A percentile compares a stretch with the other conserved stretches of the same genome.
These are phyloP conservation scores for Xerocomellus amylosporus DNA, from an alignment of 768 basidiomycete genomes.

Conservation along the genomic window DNA sequence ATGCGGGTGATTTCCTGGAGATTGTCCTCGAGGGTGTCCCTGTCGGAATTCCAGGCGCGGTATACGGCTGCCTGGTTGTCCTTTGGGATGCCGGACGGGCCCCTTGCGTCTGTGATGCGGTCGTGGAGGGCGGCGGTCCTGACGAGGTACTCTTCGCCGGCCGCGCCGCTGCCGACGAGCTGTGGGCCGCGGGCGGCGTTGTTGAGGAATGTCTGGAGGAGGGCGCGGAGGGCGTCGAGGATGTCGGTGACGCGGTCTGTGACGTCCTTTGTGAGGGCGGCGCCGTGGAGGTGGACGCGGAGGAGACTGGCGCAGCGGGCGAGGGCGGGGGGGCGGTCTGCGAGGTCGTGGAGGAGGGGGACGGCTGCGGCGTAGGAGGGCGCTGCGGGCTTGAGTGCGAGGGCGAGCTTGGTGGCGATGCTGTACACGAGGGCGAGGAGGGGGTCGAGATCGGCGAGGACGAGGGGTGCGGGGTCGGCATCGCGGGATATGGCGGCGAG, in stretches of 20 bases:
- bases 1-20: constrained; percentile 57
- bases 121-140: constrained; percentile 61
- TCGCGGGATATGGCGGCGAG: constrained; percentile 1
- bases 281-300: constrained; percentile 40
- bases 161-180: constrained; percentile 10
- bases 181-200: constrained; percentile 26
- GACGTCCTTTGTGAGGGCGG: constrained; percentile 46
- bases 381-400: constrained; percentile 57
- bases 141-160: constrained; percentile 50
- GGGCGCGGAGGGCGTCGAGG: constrained; percentile 42
- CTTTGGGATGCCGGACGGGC: constrained; percentile 47
- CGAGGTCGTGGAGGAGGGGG: constrained; percentile 51
- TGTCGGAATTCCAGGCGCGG: constrained; percentile 49
- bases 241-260: constrained; percentile 39
- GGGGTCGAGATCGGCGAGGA: constrained; percentile 56
- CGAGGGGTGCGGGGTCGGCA: constrained; percentile 15
- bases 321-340: constrained; percentile 47
- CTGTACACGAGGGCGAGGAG: constrained; percentile 57
- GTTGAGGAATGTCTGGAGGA: constrained; percentile 44
- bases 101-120: constrained; percentile 50
- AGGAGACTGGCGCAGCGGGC: constrained; percentile 51
- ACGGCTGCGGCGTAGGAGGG: constrained; percentile 52
- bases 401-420: constrained; percentile 57
- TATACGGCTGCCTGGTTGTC: constrained; percentile 58
- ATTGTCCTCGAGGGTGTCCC: constrained; percentile 59